Evolutionary conservation across 805 yeast species (phyloP).

Genomic region (Starmerella scarabaei): DNA sequence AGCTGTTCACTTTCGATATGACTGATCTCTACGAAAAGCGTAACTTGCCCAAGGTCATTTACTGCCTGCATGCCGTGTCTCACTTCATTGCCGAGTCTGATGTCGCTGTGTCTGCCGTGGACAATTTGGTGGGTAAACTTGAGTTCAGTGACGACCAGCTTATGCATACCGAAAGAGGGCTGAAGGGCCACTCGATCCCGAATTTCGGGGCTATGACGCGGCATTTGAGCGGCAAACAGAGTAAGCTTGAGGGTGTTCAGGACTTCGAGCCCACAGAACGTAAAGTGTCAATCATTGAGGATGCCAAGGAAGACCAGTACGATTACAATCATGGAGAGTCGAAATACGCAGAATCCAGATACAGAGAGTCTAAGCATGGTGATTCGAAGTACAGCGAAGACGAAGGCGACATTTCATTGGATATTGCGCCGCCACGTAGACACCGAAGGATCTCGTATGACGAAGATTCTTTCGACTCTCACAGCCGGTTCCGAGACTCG

Average conservation of each 20-base stretch:
- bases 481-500: background rate
- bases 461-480: slow-evolving; percentile 2
- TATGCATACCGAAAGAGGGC: slow-evolving; percentile 44
- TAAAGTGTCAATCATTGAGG: background rate
- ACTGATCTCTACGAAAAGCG: slow-evolving; percentile 88
- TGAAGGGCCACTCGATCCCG: slow-evolving; percentile 59
- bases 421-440: slow-evolving; percentile 12
- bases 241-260: slow-evolving; percentile 3
- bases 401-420: background rate
- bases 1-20: slow-evolving; percentile 75
- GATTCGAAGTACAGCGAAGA: background rate
- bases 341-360: no score
- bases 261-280: background rate
- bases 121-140: slow-evolving; percentile 47
- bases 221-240: slow-evolving; percentile 25
- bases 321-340: background rate
- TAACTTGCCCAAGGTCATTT: slow-evolving; percentile 85
- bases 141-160: slow-evolving; percentile 60
- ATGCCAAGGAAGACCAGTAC: background rate
- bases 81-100: slow-evolving; percentile 50
- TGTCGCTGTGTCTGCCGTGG: slow-evolving; percentile 42
- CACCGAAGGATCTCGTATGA: slow-evolving; percentile 1
- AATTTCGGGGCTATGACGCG: slow-evolving; percentile 50
- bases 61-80: slow-evolving; percentile 80
- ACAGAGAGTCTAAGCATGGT: no score